Evolutionary conservation across 2,329 filamentous ascomycete species (phyloP), one percentile per base, ranked within the genome.

Genomic region (Arthrobotrys sinensis): DNA sequence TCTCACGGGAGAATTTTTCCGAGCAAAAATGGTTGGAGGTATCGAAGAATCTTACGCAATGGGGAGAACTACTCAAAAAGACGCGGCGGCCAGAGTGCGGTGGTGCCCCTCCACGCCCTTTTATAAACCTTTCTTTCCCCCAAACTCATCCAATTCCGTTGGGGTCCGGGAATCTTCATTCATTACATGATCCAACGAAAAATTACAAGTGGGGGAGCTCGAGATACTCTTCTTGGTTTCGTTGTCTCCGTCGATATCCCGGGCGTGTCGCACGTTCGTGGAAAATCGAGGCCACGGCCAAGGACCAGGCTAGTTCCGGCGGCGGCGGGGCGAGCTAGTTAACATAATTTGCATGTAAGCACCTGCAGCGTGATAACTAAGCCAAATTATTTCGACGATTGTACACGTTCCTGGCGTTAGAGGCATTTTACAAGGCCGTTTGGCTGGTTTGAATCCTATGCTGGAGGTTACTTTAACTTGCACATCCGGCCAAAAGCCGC

Each of bases 281-380:
- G 46, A 19, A 52, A 52, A 24, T 34, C 53, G 36, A 68, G 38
- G 46, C 16, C 63, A 40, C 52, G 14, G 24, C 32, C 48, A 67
- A 50, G 36, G 28, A 57, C 36, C 57, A 46, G 45, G 38, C 57
- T 65, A 65, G 46, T 64, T 72, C 68, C 68, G 60, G 60, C 68
- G 52, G 52, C 57, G 70, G 70, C 68, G 62, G 70, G 69, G 38
- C 70, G 32, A 52, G 19, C 50, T 57, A 73, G 43, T 0, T 12
- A 24, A 64, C 48, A 55, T 38, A 57, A 46, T 45, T 57, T 63
- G 55, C 38, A 48, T 53, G 53, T 75, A 67, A 75, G 70, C 70
- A 67, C 14, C 63, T 75, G 70, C 70, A 75, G n/a, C 40, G 21
- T 57, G 70, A 75, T 75, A 75, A 75, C 70, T 75, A 75, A 75